Conservation (phyloP, 345 rosid species). For the Eucalyptus tenuipes region DNA sequence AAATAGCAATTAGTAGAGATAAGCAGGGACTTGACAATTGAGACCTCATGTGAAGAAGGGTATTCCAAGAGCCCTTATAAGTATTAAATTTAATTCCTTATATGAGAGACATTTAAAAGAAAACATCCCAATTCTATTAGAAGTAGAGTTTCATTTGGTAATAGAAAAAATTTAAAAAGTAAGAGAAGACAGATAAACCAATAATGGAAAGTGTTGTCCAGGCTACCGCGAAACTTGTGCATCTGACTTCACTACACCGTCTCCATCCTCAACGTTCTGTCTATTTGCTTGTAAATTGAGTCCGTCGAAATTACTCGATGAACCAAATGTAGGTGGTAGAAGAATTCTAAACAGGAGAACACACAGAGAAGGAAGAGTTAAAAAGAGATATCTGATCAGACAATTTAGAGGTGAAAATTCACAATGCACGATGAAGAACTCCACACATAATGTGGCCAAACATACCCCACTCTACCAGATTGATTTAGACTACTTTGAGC, state of each 20-base stretch:
- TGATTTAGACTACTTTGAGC: conserved; percentile 51
- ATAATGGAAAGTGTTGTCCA: background rate
- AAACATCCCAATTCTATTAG: background rate
- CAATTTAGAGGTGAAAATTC: background rate
- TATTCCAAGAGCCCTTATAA: background rate
- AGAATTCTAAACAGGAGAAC: conserved; percentile 31
- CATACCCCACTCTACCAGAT: conserved; percentile 44
- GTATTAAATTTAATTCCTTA: background rate
- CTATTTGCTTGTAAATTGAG: conserved; percentile 32
- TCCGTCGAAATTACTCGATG: conserved; percentile 68
- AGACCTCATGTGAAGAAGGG: background rate
- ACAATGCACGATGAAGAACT: background rate
- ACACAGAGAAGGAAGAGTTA: background rate
- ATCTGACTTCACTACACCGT: conserved; percentile 36
- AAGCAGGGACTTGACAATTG: background rate
- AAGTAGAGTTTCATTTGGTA: background rate
- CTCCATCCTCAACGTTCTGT: conserved; percentile 47
- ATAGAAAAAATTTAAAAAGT: background rate
- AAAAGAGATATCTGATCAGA: background rate
- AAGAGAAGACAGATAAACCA: background rate
- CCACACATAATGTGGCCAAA: background rate
- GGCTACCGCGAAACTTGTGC: conserved; percentile 3
- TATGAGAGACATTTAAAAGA: background rate
- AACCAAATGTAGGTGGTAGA: conserved; percentile 96
- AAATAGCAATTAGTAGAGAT: background rate